These are phyloP conservation scores for Plasmodium relictum DNA, from an alignment of 169 alveolate species.

Conservation along the genomic window DNA sequence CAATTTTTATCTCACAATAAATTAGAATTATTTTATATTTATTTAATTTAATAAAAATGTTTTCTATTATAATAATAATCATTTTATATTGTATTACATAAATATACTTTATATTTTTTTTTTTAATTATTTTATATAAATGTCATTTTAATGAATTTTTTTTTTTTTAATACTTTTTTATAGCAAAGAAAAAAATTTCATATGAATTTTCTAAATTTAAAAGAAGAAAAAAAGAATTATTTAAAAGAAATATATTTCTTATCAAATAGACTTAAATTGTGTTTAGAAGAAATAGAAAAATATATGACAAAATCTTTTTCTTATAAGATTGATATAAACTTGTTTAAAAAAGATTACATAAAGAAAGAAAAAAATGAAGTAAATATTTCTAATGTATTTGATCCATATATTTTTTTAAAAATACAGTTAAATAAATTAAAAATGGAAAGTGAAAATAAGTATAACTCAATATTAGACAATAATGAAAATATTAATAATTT, in stretches of 20 bases:
- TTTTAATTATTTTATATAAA: neutral
- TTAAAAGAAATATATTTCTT: constrained; percentile 27
- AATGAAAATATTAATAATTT: neutral
- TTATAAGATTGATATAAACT: constrained; percentile 9
- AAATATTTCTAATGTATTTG: neutral
- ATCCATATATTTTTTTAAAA: constrained; percentile 20
- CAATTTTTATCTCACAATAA: too few species aligned
- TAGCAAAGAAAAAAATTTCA: constrained; percentile 44
- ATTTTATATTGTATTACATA: neutral
- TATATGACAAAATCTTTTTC: constrained; percentile 31
- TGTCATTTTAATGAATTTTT: neutral
- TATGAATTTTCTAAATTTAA: constrained; percentile 16
- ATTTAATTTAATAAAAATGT: too few species aligned
- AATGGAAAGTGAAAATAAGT: neutral
- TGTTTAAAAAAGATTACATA: constrained; percentile 11
- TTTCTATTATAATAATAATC: too few species aligned
- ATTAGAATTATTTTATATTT: too few species aligned
- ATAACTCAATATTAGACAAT: neutral
- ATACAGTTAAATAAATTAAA: constrained; percentile 29
- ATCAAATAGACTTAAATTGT: constrained; percentile 29
- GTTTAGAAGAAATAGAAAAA: constrained; percentile 29
- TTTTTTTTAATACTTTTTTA: neutral
- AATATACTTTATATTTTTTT: neutral
- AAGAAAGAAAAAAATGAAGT: neutral
- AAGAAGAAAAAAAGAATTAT: constrained; percentile 38